phyloP scores from a whole-genome alignment of 495 filamentous ascomycete species.

The Aspergillus indologenus region DNA sequence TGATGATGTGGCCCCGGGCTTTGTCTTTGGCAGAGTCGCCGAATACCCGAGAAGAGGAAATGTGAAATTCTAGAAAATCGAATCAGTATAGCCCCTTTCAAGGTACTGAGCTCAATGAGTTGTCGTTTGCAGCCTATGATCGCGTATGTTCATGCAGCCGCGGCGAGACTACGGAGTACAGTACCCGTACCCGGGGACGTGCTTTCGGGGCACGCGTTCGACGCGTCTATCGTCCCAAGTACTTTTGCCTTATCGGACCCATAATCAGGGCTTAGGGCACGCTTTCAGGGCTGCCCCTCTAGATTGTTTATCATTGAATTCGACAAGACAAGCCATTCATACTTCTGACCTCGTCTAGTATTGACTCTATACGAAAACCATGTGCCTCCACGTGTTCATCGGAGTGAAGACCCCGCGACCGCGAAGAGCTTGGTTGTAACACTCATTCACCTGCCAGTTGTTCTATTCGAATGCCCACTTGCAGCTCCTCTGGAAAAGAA shows the following conservation, averaged over 20 bases:
- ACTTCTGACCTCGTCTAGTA: no score
- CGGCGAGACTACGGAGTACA: slow-evolving; percentile 2
- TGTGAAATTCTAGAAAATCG: background rate
- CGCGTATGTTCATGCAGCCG: background rate
- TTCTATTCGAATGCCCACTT: no score
- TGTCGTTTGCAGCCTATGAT: background rate
- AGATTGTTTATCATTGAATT: background rate
- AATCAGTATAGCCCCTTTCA: background rate
- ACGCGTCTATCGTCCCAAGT: background rate
- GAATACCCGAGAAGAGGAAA: background rate
- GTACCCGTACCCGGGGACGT: background rate
- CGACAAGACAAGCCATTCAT: no score
- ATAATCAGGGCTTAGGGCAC: slow-evolving; percentile 41
- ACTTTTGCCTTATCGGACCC: slow-evolving; percentile 29
- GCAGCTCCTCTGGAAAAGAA: no score
- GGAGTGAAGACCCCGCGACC: no score
- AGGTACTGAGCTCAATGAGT: background rate
- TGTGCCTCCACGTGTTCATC: no score
- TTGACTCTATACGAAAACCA: no score
- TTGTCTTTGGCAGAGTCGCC: background rate
- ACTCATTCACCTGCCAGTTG: no score
- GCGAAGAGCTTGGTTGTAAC: no score
- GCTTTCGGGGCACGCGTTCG: slow-evolving; percentile 1
- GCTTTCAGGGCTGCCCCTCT: slow-evolving; percentile 19
- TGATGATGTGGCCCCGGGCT: slow-evolving; percentile 14